Percentiles rank a stretch among this genome's conserved stretches.
Evolutionary conservation across 495 filamentous ascomycete genomes (phyloP).

Genomic region (Aspergillus steynii): DNA sequence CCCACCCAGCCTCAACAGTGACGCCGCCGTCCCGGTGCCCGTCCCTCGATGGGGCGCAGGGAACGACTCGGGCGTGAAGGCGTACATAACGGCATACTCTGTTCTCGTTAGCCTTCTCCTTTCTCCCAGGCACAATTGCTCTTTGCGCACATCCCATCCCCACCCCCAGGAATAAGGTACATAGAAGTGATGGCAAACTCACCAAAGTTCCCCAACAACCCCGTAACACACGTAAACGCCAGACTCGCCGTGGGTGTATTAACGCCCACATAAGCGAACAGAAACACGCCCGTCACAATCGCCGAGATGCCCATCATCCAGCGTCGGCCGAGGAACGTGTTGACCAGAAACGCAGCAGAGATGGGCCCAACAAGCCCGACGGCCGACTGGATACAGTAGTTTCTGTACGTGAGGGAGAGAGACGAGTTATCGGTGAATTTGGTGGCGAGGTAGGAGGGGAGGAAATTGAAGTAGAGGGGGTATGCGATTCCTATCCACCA

Average conservation of each 20-base stretch:
- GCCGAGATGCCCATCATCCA: constrained; percentile 39
- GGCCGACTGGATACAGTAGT: constrained; percentile 37
- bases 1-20: constrained; percentile 30
- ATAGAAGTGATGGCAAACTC: neutral
- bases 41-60: constrained; percentile 55
- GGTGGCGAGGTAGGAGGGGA: constrained; percentile 35
- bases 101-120: neutral
- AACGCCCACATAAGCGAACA: constrained; percentile 35
- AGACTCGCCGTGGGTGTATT: constrained; percentile 24
- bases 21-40: constrained; percentile 47
- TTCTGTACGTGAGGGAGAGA: constrained; percentile 28
- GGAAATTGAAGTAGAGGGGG: constrained; percentile 36
- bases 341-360: constrained; percentile 29
- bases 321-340: constrained; percentile 30
- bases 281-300: constrained; percentile 32
- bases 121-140: neutral
- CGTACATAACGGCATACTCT: constrained; percentile 55
- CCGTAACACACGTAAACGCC: constrained; percentile 32
- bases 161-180: neutral
- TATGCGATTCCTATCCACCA: constrained; percentile 29
- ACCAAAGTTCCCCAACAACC: constrained; percentile 36
- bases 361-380: constrained; percentile 32
- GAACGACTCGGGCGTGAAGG: constrained; percentile 59
- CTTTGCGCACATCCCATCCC: no score
- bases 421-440: constrained; percentile 30